phyloP scores from a whole-genome alignment of 495 filamentous ascomycete species.

The Acidiella bohemica region DNA sequence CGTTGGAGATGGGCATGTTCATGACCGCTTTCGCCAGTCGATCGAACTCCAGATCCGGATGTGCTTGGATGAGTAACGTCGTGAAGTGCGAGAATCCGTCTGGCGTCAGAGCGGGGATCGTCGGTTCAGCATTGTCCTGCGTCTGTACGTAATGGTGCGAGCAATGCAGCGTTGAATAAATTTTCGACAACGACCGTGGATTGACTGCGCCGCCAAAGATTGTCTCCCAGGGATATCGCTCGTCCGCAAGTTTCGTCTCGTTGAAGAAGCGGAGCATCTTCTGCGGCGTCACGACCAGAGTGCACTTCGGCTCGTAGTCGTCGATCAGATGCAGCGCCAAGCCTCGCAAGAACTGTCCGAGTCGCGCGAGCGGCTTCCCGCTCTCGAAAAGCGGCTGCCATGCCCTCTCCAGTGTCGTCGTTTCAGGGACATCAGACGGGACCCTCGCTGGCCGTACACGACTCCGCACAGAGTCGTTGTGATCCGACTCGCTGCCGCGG shows the following conservation, averaged over 20 bases:
- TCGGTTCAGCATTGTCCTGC: slow-evolving; percentile 37
- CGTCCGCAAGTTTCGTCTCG: slow-evolving; percentile 45
- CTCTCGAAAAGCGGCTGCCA: slow-evolving; percentile 70
- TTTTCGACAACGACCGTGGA: slow-evolving; percentile 42
- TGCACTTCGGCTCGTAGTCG: slow-evolving; percentile 57
- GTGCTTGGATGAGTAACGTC: slow-evolving; percentile 58
- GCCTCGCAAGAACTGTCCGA: slow-evolving; percentile 60
- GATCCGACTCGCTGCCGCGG: neutral
- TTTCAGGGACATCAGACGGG: slow-evolving; percentile 27
- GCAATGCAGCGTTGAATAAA: slow-evolving; percentile 64
- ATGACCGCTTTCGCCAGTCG: slow-evolving; percentile 60
- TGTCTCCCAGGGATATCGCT: slow-evolving; percentile 52
- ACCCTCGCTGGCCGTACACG: slow-evolving; percentile 31
- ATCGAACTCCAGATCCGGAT: slow-evolving; percentile 64
- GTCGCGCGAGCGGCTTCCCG: slow-evolving; percentile 50
- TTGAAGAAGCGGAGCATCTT: slow-evolving; percentile 74
- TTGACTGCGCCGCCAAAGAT: slow-evolving; percentile 35
- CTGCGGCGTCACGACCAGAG: slow-evolving; percentile 63
- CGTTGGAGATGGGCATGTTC: slow-evolving; percentile 61
- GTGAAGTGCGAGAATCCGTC: slow-evolving; percentile 67
- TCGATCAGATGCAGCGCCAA: slow-evolving; percentile 76
- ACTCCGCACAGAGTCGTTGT: slow-evolving; percentile 23
- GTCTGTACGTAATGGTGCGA: slow-evolving; percentile 70
- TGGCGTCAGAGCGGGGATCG: slow-evolving; percentile 65
- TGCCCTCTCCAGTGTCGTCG: slow-evolving; percentile 51